Conservation (phyloP, 768 basidiomycete genomes). For the Mycena rebaudengoi region DNA sequence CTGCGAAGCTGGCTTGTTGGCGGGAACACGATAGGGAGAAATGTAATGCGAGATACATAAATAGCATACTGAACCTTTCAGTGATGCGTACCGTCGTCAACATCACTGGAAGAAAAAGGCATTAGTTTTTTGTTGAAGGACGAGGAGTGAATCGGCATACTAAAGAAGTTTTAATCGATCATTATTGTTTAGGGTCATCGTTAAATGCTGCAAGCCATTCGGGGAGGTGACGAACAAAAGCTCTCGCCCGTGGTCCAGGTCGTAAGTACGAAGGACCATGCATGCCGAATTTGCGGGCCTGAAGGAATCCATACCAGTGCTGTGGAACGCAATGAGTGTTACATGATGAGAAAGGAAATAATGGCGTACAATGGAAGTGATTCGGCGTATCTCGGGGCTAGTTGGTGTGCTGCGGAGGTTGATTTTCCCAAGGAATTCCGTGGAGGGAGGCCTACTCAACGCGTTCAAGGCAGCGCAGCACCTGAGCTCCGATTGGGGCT, state of each 20-base stretch:
- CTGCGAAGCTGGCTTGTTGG: too few relatives aligned
- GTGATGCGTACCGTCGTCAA: neutral
- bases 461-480: too few relatives aligned
- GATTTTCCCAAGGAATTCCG: too few relatives aligned
- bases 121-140: neutral
- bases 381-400: constrained; percentile 36
- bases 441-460: too few relatives aligned
- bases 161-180: neutral
- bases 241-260: too few relatives aligned
- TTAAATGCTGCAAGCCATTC: neutral
- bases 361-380: constrained; percentile 33
- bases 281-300: neutral
- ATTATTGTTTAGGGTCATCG: neutral
- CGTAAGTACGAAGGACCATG: constrained; percentile 13
- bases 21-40: too few relatives aligned
- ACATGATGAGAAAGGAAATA: too few relatives aligned
- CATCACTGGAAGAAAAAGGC: neutral
- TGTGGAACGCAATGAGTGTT: neutral
- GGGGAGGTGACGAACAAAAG: neutral
- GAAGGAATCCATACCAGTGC: constrained; percentile 18
- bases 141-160: neutral
- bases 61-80: neutral
- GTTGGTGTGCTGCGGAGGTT: too few relatives aligned
- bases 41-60: neutral
- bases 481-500: too few relatives aligned